Evolutionary conservation across 306 rosid species (phyloP), one percentile per base, ranked within the genome.

Genomic region (Astragalus glycyphyllos): DNA sequence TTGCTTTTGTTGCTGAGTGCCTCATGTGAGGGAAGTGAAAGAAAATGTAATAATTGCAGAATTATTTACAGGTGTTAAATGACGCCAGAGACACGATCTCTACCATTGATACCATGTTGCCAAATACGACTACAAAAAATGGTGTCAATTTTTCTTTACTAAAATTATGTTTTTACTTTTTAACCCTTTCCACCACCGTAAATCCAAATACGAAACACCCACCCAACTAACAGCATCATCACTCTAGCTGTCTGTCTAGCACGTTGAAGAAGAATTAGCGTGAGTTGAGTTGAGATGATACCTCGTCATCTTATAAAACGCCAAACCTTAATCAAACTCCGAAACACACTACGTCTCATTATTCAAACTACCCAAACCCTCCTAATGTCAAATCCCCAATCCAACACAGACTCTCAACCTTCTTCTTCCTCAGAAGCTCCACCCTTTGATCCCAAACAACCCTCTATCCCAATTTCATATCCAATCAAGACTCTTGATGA

Each of bases 401-500:
- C 84, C 3, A 26, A 2, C 31, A 26, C 31, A 26, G 3, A 26
- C 4, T 26, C 31, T 26, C n/a, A 70, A 7, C 10, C 78, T 63
- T 54, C 84, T 5, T 53, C 57, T 9, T 26, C 53, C 6, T 46
- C 79, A 0, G 72, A 64, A 8, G 15, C 79, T 11, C 80, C 88
- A 8, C 75, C 83, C 0, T 92, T 89, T 57, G 89, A 89, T 82
- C 97, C 91, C 1, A 79, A 72, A 4, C 37, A 75, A 40, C 96
- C 97, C 11, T 76, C 96, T 0, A 46, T 77, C 0, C 99, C 99
- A 0, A 74, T 91, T 37, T 91, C 99, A 0, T 94, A 86, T 64
- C 99, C 99, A 29, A 86, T 94, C 82, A 87, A 86, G 69, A 89
- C 96, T 49, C 96, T 91, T 4, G 73, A 80, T 37, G 91, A 87